Conservation (phyloP, 2,329 filamentous ascomycete genomes). For the Venturia effusa region DNA sequence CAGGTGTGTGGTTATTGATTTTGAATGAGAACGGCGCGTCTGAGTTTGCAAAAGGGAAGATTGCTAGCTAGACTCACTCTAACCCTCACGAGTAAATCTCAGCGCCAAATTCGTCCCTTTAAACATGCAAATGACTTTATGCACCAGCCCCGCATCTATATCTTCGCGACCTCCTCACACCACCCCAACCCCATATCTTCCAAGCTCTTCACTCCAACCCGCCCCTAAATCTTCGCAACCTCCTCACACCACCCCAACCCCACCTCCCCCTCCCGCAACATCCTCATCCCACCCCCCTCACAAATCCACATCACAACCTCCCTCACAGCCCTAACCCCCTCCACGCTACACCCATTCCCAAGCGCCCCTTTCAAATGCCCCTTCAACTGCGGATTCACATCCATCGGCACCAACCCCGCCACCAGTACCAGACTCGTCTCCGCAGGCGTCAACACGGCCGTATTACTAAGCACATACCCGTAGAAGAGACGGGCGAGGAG, state of each 20-base stretch:
- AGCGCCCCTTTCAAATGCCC: constrained; percentile 41
- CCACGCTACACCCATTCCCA: constrained; percentile 39
- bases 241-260: constrained; percentile 39
- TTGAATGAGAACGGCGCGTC: too few relatives aligned
- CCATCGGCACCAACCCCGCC: constrained; percentile 40
- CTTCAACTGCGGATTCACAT: constrained; percentile 44
- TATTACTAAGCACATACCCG: constrained; percentile 39
- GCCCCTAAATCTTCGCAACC: constrained; percentile 29
- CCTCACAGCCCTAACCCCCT: constrained; percentile 39
- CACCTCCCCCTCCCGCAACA: constrained; percentile 22
- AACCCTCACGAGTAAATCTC: too few relatives aligned
- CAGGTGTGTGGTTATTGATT: too few relatives aligned
- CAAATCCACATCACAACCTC: constrained; percentile 37
- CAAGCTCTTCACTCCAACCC: not conserved
- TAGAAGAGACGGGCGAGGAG: constrained; percentile 39
- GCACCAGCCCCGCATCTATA: too few relatives aligned
- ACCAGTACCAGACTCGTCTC: constrained; percentile 44
- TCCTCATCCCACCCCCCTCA: constrained; percentile 36
- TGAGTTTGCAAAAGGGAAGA: too few relatives aligned
- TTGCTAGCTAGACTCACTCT: too few relatives aligned
- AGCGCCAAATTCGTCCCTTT: too few relatives aligned
- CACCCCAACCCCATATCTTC: too few relatives aligned
- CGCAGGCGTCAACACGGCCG: constrained; percentile 30
- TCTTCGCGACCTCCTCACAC: too few relatives aligned
- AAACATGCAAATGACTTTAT: too few relatives aligned